Conservation (phyloP, 495 filamentous ascomycete species). For the Xylaria nigripes region DNA sequence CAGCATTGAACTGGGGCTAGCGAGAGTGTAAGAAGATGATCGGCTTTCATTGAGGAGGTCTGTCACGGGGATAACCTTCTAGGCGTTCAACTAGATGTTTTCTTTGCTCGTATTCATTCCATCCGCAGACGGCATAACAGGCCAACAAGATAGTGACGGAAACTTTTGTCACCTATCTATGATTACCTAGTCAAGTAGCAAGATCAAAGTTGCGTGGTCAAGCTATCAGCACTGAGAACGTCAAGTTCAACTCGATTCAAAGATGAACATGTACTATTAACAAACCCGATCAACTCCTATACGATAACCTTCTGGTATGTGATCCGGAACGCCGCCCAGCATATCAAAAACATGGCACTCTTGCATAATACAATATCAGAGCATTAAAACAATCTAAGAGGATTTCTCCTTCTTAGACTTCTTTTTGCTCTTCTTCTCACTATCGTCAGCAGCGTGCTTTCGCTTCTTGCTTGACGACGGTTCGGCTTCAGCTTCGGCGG, state of each 20-base stretch:
- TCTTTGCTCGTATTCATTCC: too few species aligned
- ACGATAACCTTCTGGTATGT: constrained; percentile 25
- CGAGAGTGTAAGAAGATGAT: too few species aligned
- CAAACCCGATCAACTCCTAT: constrained; percentile 25
- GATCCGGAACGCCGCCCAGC: constrained; percentile 26
- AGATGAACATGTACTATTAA: constrained; percentile 7
- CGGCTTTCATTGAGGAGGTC: too few species aligned
- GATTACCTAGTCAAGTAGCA: not conserved
- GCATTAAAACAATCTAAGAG: constrained; percentile 16
- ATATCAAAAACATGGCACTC: constrained; percentile 20
- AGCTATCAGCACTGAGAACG: constrained; percentile 1
- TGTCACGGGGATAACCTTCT: too few species aligned
- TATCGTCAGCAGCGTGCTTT: constrained; percentile 24
- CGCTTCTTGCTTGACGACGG: constrained; percentile 23
- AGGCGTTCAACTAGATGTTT: too few species aligned
- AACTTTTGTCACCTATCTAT: not conserved
- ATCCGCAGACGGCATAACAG: too few species aligned
- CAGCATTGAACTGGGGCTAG: too few species aligned
- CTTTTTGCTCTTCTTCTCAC: constrained; percentile 41
- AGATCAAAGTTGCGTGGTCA: not conserved
- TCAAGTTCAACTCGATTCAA: constrained; percentile 4
- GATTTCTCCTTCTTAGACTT: constrained; percentile 36
- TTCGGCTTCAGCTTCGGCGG: constrained; percentile 12
- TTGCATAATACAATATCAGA: constrained; percentile 25
- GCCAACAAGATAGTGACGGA: too few species aligned